Conservation (phyloP, 257 asterid species). For the Salvia miltiorrhiza region DNA sequence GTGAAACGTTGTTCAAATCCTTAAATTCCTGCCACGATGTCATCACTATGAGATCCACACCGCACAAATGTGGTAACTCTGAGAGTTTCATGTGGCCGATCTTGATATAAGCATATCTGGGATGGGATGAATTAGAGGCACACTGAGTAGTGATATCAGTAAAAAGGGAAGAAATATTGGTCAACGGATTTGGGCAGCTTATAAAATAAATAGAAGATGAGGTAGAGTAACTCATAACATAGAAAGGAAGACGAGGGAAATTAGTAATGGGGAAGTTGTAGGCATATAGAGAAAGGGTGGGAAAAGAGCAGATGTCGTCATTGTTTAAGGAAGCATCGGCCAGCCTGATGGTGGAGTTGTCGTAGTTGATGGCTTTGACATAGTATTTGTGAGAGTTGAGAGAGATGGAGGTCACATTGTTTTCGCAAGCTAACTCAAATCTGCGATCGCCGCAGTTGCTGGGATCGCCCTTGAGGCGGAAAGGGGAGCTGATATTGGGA, state of each 20-base stretch:
- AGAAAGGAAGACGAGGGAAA: neutral
- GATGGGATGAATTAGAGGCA: neutral
- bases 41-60: neutral
- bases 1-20: neutral
- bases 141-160: neutral
- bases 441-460: conserved; percentile 32
- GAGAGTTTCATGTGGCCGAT: neutral
- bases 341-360: conserved; percentile 21
- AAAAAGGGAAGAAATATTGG: neutral
- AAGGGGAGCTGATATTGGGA: conserved; percentile 31
- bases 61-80: neutral
- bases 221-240: neutral
- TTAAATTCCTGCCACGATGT: conserved; percentile 4
- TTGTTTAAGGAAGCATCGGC: conserved; percentile 23
- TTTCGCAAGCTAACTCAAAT: conserved; percentile 30
- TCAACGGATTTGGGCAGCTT: conserved; percentile 3
- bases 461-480: conserved; percentile 42
- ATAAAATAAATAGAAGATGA: neutral
- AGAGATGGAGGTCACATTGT: conserved; percentile 5
- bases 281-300: neutral
- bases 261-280: neutral
- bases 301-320: conserved; percentile 9
- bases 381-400: no score
- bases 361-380: no score
- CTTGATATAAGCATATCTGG: neutral